Conservation (phyloP, 805 yeast species). For the Wickerhamomyces xylosicus region DNA sequence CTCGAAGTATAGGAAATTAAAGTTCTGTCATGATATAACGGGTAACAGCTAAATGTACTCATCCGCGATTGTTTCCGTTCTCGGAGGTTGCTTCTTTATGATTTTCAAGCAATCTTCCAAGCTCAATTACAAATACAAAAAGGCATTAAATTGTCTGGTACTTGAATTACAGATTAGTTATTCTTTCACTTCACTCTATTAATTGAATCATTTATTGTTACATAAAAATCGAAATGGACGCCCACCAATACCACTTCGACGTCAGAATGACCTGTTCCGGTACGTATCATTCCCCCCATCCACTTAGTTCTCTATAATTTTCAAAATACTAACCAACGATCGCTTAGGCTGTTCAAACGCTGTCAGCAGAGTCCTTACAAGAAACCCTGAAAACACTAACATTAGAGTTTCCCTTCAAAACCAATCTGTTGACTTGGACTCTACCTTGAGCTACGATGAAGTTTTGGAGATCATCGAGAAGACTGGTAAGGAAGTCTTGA, state of each 20-base stretch:
- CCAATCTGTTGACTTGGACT: slow-evolving; percentile 73
- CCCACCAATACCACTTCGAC: slow-evolving; percentile 64
- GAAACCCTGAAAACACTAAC: slow-evolving; percentile 63
- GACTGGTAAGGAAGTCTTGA: slow-evolving; percentile 78
- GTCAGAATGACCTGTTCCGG: slow-evolving; percentile 81
- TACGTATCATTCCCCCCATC: slow-evolving; percentile 13
- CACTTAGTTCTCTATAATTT: not conserved
- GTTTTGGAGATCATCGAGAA: slow-evolving; percentile 76
- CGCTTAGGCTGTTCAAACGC: slow-evolving; percentile 71
- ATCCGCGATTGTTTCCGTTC: too few species aligned
- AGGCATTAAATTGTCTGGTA: too few species aligned
- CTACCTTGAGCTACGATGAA: slow-evolving; percentile 59
- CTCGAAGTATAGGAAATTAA: too few species aligned
- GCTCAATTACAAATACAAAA: too few species aligned
- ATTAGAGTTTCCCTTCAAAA: slow-evolving; percentile 67
- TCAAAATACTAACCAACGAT: slow-evolving; percentile 1
- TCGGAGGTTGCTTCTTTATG: too few species aligned
- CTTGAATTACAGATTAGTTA: too few species aligned
- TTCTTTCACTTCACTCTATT: too few species aligned
- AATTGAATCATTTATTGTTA: too few species aligned
- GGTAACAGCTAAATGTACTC: too few species aligned
- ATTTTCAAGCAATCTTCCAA: too few species aligned
- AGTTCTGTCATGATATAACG: too few species aligned
- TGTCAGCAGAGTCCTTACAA: slow-evolving; percentile 62
- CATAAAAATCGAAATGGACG: slow-evolving; percentile 28